Evolutionary conservation across 2,329 filamentous ascomycete species (phyloP).

Genomic region (Monilinia polystroma): DNA sequence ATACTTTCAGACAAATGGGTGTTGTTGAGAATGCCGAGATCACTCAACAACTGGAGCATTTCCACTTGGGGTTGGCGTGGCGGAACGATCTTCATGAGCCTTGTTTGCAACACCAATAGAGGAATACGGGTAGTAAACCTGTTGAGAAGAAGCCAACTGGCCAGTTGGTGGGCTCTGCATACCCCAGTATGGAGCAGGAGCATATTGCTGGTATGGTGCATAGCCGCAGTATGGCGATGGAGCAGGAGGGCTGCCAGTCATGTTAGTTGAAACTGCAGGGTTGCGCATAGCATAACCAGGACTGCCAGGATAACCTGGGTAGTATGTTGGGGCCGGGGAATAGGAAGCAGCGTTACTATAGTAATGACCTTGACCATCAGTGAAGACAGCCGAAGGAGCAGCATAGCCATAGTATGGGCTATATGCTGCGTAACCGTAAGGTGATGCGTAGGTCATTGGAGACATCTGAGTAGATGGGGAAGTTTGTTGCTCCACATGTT

Average conservation of each 20-base stretch:
- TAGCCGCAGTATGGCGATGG: slow-evolving; percentile 26
- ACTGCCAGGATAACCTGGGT: slow-evolving; percentile 28
- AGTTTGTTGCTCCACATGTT: slow-evolving; percentile 20
- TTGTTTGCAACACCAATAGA: slow-evolving; percentile 18
- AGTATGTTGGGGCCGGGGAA: slow-evolving; percentile 27
- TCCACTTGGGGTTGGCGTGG: slow-evolving; percentile 34
- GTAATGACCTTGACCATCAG: slow-evolving; percentile 31
- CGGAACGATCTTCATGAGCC: slow-evolving; percentile 32
- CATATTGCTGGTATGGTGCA: slow-evolving; percentile 27
- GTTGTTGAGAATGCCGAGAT: slow-evolving; percentile 27
- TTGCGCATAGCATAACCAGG: slow-evolving; percentile 25
- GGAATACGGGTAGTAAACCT: slow-evolving; percentile 24
- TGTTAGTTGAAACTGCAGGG: slow-evolving; percentile 15
- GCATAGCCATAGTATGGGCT: slow-evolving; percentile 25
- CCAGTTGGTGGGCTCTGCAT: slow-evolving; percentile 23
- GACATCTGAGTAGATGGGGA: slow-evolving; percentile 28
- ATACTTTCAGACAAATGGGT: background rate
- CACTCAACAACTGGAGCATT: slow-evolving; percentile 27
- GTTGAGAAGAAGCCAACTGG: slow-evolving; percentile 19
- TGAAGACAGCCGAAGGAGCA: slow-evolving; percentile 23
- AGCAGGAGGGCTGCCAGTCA: slow-evolving; percentile 26
- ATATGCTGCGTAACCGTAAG: slow-evolving; percentile 25
- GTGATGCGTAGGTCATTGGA: slow-evolving; percentile 26
- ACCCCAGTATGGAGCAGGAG: slow-evolving; percentile 26
- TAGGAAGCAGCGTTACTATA: slow-evolving; percentile 24